A percentile compares a stretch with the other conserved stretches of the same genome.
Conservation (phyloP, 2,329 filamentous ascomycete species). For the Blumeria graminis region DNA sequence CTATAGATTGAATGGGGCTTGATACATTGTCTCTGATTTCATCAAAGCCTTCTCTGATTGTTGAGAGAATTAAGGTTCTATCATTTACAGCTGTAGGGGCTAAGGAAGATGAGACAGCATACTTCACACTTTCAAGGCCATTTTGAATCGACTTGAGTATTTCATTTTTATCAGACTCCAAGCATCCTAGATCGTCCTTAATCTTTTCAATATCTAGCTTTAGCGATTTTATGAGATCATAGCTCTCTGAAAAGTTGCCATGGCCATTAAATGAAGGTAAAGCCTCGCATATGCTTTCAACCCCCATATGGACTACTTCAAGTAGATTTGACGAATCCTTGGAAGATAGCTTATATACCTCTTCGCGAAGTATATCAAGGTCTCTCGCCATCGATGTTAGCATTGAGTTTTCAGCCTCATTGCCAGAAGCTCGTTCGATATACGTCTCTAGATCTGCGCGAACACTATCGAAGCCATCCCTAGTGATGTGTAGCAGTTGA, state of each 20-base stretch:
- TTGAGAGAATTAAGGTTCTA: not conserved
- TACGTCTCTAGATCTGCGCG: constrained; percentile 61
- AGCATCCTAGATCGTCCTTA: too few species aligned
- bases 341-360: constrained; percentile 33
- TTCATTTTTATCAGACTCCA: constrained; percentile 40
- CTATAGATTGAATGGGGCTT: constrained; percentile 17
- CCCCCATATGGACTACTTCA: constrained; percentile 22
- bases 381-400: constrained; percentile 41
- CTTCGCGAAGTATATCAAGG: constrained; percentile 41
- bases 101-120: constrained; percentile 22
- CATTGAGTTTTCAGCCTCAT: constrained; percentile 50
- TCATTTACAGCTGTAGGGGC: constrained; percentile 19
- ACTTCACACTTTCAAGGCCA: constrained; percentile 44
- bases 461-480: constrained; percentile 64
- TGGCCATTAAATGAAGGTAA: too few species aligned
- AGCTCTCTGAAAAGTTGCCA: too few species aligned
- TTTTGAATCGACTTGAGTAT: constrained; percentile 44
- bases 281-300: too few species aligned
- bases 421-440: constrained; percentile 44
- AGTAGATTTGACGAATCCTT: constrained; percentile 27
- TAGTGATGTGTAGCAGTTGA: constrained; percentile 68
- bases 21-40: constrained; percentile 32
- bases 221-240: too few species aligned
- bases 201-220: too few species aligned
- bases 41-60: constrained; percentile 39